These are phyloP conservation scores for Scutellaria barbata DNA, from an alignment of 257 asterid genomes.

Conservation along the genomic window DNA sequence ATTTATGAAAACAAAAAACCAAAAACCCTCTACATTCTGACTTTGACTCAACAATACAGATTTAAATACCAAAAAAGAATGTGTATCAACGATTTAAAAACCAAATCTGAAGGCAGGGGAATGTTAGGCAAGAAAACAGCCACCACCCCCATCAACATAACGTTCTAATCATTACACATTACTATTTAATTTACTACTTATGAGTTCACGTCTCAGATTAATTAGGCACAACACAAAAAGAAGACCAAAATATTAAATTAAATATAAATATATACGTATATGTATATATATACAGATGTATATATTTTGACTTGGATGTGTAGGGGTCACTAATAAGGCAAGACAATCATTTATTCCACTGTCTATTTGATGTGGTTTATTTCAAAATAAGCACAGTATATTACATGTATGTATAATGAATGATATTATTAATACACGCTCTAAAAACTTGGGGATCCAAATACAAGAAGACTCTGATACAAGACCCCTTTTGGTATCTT, in stretches of 20 bases:
- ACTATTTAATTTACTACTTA: background rate
- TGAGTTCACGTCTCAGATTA: background rate
- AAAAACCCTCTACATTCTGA: background rate
- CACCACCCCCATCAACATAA: background rate
- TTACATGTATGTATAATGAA: no score
- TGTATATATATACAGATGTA: background rate
- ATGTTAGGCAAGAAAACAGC: slow-evolving; percentile 4
- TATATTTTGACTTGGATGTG: background rate
- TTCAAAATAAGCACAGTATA: no score
- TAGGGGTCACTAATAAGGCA: no score
- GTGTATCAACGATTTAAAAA: slow-evolving; percentile 9
- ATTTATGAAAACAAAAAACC: background rate
- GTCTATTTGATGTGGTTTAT: no score
- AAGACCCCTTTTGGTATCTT: no score
- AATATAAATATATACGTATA: no score
- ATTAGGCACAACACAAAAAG: no score
- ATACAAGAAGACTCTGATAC: no score
- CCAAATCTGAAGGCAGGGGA: background rate
- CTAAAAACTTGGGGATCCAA: no score
- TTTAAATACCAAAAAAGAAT: background rate
- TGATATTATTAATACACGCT: no score
- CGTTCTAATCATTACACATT: background rate
- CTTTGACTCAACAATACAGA: background rate
- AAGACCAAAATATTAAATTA: no score
- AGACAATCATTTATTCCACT: no score